These are phyloP conservation scores for Incumbomyces lentus DNA, from an alignment of 2,329 filamentous ascomycete genomes.

Conservation along the genomic window DNA sequence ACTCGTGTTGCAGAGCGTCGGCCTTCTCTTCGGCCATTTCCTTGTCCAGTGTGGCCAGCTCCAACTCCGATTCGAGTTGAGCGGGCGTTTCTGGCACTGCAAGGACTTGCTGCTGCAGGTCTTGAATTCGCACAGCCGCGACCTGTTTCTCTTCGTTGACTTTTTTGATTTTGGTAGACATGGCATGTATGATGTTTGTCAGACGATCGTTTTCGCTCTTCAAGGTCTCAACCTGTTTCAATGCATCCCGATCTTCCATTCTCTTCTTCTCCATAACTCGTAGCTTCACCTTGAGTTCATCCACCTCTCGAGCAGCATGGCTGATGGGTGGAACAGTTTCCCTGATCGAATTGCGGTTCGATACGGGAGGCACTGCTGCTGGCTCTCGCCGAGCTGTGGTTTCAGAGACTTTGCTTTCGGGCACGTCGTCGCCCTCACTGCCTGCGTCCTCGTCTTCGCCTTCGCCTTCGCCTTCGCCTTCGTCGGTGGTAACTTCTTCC, in stretches of 20 bases:
- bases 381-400: not conserved
- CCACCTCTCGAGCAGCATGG: constrained; percentile 50
- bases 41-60: constrained; percentile 77
- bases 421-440: not conserved
- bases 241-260: constrained; percentile 70
- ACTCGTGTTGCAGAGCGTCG: constrained; percentile 69
- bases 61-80: constrained; percentile 74
- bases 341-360: not conserved
- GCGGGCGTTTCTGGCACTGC: constrained; percentile 57
- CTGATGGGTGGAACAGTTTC: not conserved
- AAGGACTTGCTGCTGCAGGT: not conserved
- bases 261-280: constrained; percentile 80
- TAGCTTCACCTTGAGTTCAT: constrained; percentile 80
- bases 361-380: not conserved
- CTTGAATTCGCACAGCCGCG: not conserved
- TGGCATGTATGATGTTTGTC: constrained; percentile 76
- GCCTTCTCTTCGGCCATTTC: constrained; percentile 95
- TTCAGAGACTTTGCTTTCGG: not conserved
- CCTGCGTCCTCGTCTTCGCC: constrained; percentile 4
- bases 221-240: constrained; percentile 66
- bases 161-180: constrained; percentile 70
- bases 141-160: constrained; percentile 56
- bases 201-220: constrained; percentile 48
- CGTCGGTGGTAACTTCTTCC: constrained; percentile 4
- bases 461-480: not conserved